These are phyloP conservation scores for Coriolopsis trogii DNA, from an alignment of 1,284 basidiomycete species.

Conservation along the genomic window DNA sequence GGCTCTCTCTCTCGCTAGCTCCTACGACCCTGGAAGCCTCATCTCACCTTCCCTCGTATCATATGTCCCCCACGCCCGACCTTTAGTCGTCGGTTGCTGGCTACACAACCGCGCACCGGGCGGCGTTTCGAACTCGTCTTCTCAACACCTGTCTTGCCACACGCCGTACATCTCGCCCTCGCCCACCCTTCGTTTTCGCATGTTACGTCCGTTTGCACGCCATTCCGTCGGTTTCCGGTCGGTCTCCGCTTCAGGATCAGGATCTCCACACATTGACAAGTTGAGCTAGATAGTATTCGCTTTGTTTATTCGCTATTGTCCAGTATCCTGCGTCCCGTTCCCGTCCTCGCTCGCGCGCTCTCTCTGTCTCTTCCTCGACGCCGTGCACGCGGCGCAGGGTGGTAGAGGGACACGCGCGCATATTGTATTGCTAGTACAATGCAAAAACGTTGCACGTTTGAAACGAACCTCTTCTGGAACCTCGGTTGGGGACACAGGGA, in stretches of 20 bases:
- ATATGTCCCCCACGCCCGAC: slow-evolving; percentile 22
- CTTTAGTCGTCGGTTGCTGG: slow-evolving; percentile 27
- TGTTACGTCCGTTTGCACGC: too few species aligned
- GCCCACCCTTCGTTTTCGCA: background rate
- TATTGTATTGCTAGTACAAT: slow-evolving; percentile 29
- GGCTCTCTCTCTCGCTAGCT: background rate
- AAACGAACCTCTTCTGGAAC: background rate
- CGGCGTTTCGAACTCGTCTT: slow-evolving; percentile 1
- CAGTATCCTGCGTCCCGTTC: background rate
- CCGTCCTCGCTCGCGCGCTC: background rate
- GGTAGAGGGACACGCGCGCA: slow-evolving; percentile 6
- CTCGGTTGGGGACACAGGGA: slow-evolving; percentile 3
- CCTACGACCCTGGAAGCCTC: background rate
- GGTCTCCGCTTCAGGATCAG: slow-evolving; percentile 2
- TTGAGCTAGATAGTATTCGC: background rate
- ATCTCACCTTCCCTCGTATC: slow-evolving; percentile 6
- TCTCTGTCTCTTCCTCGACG: background rate
- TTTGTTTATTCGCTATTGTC: background rate
- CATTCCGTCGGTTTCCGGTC: too few species aligned
- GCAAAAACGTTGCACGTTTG: slow-evolving; percentile 23
- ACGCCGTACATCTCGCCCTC: slow-evolving; percentile 8
- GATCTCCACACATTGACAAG: too few species aligned
- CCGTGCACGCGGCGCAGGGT: background rate
- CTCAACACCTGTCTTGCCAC: slow-evolving; percentile 2
- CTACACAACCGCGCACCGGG: slow-evolving; percentile 22